These are phyloP conservation scores for Coemansia sp. DNA, from an alignment of 192 early-diverging fungal species.

Conservation along the genomic window DNA sequence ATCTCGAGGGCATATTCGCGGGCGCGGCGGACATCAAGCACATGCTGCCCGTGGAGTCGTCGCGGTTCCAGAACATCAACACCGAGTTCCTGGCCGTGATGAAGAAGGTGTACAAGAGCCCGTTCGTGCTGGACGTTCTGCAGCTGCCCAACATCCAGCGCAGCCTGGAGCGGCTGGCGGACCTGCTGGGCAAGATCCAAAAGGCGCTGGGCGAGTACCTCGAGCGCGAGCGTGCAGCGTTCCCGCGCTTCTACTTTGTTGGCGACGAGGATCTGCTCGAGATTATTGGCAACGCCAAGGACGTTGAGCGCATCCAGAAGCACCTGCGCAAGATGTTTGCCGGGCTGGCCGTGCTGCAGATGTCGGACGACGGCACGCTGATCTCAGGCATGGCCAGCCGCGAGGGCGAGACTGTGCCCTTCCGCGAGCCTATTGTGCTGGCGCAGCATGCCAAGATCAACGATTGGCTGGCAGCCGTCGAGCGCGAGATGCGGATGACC, in stretches of 20 bases:
- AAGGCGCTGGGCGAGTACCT: slow-evolving; percentile 98
- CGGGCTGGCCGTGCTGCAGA: slow-evolving; percentile 80
- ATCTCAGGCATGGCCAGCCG: slow-evolving; percentile 86
- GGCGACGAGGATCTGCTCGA: slow-evolving; percentile 99
- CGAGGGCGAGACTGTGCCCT: slow-evolving; percentile 87
- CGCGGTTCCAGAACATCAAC: slow-evolving; percentile 96
- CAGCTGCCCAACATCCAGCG: slow-evolving; percentile 93
- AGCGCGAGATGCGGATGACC: slow-evolving; percentile 91
- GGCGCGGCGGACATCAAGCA: slow-evolving; percentile 97
- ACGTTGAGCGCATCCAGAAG: slow-evolving; percentile 92
- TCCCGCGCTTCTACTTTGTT: slow-evolving; percentile 99
- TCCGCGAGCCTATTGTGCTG: slow-evolving; percentile 77
- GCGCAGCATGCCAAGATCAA: slow-evolving; percentile 89
- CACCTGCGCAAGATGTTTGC: slow-evolving; percentile 99
- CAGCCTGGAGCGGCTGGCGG: slow-evolving; percentile 90
- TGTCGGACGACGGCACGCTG: slow-evolving; percentile 71
- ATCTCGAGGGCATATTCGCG: slow-evolving; percentile 98
- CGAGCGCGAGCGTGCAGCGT: slow-evolving; percentile 93
- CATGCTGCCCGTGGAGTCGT: slow-evolving; percentile 92
- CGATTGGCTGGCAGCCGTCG: slow-evolving; percentile 93
- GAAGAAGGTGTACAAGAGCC: slow-evolving; percentile 99
- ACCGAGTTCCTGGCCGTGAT: slow-evolving; percentile 96
- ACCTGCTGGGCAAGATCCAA: slow-evolving; percentile 93
- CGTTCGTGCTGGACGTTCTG: slow-evolving; percentile 94
- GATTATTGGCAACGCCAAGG: slow-evolving; percentile 98